A percentile compares a stretch with the other conserved stretches of the same genome.
Conservation (phyloP, 129 eudicot species). For the Centella asiatica region DNA sequence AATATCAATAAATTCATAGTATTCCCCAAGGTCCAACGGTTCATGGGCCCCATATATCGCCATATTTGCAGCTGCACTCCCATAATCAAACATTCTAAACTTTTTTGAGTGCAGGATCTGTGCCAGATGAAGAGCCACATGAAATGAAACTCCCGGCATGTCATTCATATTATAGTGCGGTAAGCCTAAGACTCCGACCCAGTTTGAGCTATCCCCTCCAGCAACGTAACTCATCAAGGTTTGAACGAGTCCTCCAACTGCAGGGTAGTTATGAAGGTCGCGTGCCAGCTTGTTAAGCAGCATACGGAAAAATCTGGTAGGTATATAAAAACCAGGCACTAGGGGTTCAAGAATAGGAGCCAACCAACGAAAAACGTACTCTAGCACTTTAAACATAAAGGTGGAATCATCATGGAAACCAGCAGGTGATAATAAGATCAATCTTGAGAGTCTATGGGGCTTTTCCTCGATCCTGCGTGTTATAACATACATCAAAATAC, state of each 20-base stretch:
- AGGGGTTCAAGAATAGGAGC: conserved; percentile 56
- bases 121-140: conserved; percentile 79
- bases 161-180: conserved; percentile 94
- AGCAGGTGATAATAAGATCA: conserved; percentile 66
- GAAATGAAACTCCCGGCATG: conserved; percentile 90
- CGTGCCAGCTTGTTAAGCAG: conserved; percentile 82
- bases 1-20: conserved; percentile 54
- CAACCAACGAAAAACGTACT: conserved; percentile 41
- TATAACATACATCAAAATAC: conserved; percentile 61
- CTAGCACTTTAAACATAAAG: conserved; percentile 47
- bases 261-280: conserved; percentile 86
- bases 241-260: conserved; percentile 94
- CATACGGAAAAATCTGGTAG: conserved; percentile 90
- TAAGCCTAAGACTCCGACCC: conserved; percentile 85
- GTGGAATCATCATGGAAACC: conserved; percentile 86
- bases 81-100: conserved; percentile 82
- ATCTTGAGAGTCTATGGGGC: conserved; percentile 67
- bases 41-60: conserved; percentile 53
- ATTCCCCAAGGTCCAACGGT: conserved; percentile 82
- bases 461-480: conserved; percentile 60
- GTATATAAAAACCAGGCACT: conserved; percentile 75
- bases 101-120: conserved; percentile 52
- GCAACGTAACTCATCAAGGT: conserved; percentile 75
- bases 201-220: conserved; percentile 90
- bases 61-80: conserved; percentile 54